These are phyloP conservation scores for Schizosaccharomyces lindneri DNA, from an alignment of 805 yeast species.

Conservation along the genomic window DNA sequence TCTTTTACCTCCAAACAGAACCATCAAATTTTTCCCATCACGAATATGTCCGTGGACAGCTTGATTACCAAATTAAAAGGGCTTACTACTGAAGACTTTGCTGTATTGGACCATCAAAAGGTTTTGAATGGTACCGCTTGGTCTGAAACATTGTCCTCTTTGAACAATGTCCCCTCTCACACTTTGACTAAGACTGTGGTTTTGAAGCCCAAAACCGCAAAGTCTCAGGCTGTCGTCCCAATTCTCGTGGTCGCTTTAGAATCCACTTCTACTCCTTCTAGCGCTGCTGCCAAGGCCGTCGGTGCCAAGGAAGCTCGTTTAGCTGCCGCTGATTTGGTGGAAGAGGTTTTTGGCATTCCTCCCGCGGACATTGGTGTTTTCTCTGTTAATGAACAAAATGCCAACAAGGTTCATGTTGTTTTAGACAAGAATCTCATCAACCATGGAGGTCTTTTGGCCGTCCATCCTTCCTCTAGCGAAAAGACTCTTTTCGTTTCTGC, in stretches of 20 bases:
- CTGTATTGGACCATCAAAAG: conserved; percentile 22
- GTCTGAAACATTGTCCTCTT: background rate
- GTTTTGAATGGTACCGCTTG: conserved; percentile 38
- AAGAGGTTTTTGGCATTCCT: conserved; percentile 30
- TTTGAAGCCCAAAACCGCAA: conserved; percentile 79
- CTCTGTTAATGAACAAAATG: conserved; percentile 18
- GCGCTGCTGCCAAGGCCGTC: conserved; percentile 38
- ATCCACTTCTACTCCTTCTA: conserved; percentile 43
- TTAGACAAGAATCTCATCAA: conserved; percentile 25
- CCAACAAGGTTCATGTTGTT: conserved; percentile 34
- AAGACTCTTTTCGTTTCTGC: conserved; percentile 18
- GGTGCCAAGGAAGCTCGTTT: conserved; percentile 64
- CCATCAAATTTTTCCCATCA: background rate
- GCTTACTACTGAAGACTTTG: background rate
- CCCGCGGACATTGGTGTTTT: conserved; percentile 17
- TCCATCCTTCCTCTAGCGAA: conserved; percentile 12
- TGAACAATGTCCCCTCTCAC: background rate
- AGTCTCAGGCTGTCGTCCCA: conserved; percentile 39
- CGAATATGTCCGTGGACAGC: background rate
- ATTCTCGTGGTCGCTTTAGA: conserved; percentile 44
- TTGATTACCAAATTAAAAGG: background rate
- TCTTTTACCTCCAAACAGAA: background rate
- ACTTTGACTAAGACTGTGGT: conserved; percentile 35
- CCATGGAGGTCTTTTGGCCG: conserved; percentile 11
- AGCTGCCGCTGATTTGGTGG: conserved; percentile 59